Evolutionary conservation across 2,329 filamentous ascomycete genomes (phyloP), one percentile per base, ranked within the genome.

Genomic region (Parafenestella ontariensis): DNA sequence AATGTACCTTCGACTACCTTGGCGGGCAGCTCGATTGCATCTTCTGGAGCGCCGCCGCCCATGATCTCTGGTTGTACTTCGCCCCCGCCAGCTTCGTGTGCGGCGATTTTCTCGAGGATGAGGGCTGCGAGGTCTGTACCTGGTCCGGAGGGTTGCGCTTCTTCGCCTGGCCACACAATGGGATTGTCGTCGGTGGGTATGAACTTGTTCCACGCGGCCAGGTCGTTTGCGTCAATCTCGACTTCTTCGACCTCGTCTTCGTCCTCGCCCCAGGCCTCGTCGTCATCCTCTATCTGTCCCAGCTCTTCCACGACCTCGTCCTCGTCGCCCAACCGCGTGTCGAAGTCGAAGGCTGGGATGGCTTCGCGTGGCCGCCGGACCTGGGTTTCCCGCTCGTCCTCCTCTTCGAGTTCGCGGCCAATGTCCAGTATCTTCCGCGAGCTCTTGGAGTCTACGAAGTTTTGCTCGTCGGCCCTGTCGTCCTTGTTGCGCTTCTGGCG

Each of bases 31-130:
- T 96, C 90, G 44, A 92, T 88, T 18, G 92, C 90, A 58, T 96
- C 93, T 61, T 95, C 90, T 1, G 87, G 83, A 0, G 83, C 76
- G 17, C 83, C 84, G 49, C 85, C 81, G 29, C 83, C 85, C 54
- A 80, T 76, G 48, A 83, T 77, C 23, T 76, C 73, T 29, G 71
- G 67, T 21, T 77, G 81, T 29, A 79, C 67, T 23, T 64, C 66
- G 24, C 77, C 81, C 61, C 88, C 82, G 28, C 83, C 83, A 3
- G 91, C 89, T 79, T 99, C 95, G 68, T 96, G 91, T 54, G 90
- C 89, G 4, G 92, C 92, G 71, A 99, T 99, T 78, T 96, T 96
- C 71, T 94, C 88, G 54, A 99, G 79, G 61, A 99, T 99, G 59
- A 99, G 80, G 70, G 96, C 93, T 15, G 95, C 92, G 52, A 99